Evolutionary conservation across 164 flowering plant genomes (phyloP).

Genomic region (grape (Vitis vinifera)): DNA sequence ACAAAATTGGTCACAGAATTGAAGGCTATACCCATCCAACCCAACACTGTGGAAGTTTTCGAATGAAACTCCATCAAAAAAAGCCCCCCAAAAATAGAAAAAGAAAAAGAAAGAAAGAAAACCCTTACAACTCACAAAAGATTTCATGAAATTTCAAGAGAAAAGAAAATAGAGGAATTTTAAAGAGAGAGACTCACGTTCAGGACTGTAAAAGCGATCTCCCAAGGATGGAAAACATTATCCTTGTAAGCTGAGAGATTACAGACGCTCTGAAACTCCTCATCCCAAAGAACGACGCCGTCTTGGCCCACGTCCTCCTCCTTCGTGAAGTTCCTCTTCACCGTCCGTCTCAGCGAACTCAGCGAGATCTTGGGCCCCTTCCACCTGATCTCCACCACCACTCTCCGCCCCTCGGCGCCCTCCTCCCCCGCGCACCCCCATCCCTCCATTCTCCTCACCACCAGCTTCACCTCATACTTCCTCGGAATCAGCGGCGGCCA

Average conservation of each 20-base stretch:
- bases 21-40: no score
- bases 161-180: no score
- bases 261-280: constrained; percentile 78
- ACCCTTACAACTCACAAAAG: no score
- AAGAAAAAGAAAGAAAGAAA: neutral
- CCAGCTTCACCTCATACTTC: constrained; percentile 77
- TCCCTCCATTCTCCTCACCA: constrained; percentile 55
- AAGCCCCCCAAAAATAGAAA: neutral
- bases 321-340: constrained; percentile 73
- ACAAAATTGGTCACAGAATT: no score
- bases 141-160: no score
- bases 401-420: constrained; percentile 21
- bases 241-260: constrained; percentile 59
- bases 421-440: constrained; percentile 26
- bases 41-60: no score
- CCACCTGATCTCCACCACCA: constrained; percentile 88
- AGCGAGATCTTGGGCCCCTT: constrained; percentile 69
- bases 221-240: constrained; percentile 84
- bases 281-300: constrained; percentile 73
- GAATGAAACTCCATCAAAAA: neutral
- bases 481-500: constrained; percentile 77
- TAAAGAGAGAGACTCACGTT: constrained; percentile 51
- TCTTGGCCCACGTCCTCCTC: constrained; percentile 42
- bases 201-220: constrained; percentile 66
- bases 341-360: constrained; percentile 60